Base-by-base conservation (phyloP, 208 protist genomes). In the Acanthamoeba royreba region DNA sequence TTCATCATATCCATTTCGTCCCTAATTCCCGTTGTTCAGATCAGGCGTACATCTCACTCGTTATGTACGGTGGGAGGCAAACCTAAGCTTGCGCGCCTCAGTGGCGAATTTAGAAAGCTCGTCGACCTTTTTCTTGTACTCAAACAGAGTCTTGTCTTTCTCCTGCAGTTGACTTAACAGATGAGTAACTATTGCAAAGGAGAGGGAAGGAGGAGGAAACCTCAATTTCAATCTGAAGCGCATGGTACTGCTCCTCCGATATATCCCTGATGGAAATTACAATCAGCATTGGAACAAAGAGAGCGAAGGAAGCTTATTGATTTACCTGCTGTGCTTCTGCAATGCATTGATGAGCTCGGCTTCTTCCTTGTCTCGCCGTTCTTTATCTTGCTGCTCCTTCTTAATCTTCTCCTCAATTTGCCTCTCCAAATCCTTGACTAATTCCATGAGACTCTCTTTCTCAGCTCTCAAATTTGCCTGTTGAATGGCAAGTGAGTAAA, bases 1-100 rank as follows among this genome's bases (percentile, higher is more conserved):
- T 91, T 91, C 85, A 91, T 91, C 85, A 91, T 91, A 31, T 91
- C 85, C 85, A 91, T 91, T 40, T 91, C 85, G 35, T 91, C 85
- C 35, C 85, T 61, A 9, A 11, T 8, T 8, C 33, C 58, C 22
- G 35, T 9, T 38, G 15, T 31, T 33, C 53, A 3, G 13, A 66
- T 66, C n/a, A 66, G 9, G n/a, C 9, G 7, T 28, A 66, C n/a
- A 8, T 28, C 13, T 0, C 55, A 28, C 55, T 28, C n/a, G n/a
- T 22, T 19, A 55, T 19, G 49, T 19, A 55, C 9, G 49, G n/a
- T 22, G 11, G 28, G 8, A 1, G 0, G 22, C 22, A 17, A 43
- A 74, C 63, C 63, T 74, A 28, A 91, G 53, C 85, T 69, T 91
- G 46, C 85, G 46, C 25, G 52, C 35, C 35, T 91, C 85, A 13